phyloP scores from a whole-genome alignment of 1,139 yeast genomes.

The Debaryomyces nepalensis region DNA sequence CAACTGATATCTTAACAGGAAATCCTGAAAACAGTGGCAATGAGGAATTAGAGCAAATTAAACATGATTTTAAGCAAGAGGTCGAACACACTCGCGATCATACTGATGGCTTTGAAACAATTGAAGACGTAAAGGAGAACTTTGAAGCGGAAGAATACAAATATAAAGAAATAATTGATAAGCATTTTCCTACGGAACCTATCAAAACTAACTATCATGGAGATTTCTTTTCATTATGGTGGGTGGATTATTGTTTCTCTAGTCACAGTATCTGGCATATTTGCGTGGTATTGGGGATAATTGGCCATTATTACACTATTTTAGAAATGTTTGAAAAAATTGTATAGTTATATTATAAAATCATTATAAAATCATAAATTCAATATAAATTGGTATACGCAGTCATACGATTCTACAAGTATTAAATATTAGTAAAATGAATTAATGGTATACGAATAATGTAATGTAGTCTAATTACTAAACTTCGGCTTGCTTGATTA shows the following conservation, averaged over 20 bases:
- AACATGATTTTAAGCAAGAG: slow-evolving; percentile 33
- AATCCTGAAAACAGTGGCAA: slow-evolving; percentile 45
- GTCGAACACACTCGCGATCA: slow-evolving; percentile 13
- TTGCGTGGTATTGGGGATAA: slow-evolving; percentile 83
- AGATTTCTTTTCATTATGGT: slow-evolving; percentile 73
- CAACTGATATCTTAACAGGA: slow-evolving; percentile 42
- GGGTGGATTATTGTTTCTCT: slow-evolving; percentile 75
- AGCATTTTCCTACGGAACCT: slow-evolving; percentile 61
- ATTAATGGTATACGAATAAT: slow-evolving; percentile 5
- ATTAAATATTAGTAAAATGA: slow-evolving; percentile 2
- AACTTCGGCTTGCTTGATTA: slow-evolving; percentile 11
- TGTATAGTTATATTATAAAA: slow-evolving; percentile 24
- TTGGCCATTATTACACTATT: slow-evolving; percentile 83
- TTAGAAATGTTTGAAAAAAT: slow-evolving; percentile 62
- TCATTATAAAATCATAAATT: too few relatives aligned
- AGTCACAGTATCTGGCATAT: slow-evolving; percentile 96
- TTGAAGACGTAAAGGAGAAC: slow-evolving; percentile 15
- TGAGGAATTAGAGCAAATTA: slow-evolving; percentile 52
- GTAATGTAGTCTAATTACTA: slow-evolving; percentile 1
- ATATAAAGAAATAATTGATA: slow-evolving; percentile 43
- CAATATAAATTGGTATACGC: too few relatives aligned
- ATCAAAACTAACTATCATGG: slow-evolving; percentile 43
- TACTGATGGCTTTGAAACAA: slow-evolving; percentile 7
- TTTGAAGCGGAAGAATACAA: slow-evolving; percentile 26
- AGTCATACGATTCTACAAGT: not conserved